phyloP scores from a whole-genome alignment of 192 early-diverging fungal genomes.

The Linnemannia elongata region DNA sequence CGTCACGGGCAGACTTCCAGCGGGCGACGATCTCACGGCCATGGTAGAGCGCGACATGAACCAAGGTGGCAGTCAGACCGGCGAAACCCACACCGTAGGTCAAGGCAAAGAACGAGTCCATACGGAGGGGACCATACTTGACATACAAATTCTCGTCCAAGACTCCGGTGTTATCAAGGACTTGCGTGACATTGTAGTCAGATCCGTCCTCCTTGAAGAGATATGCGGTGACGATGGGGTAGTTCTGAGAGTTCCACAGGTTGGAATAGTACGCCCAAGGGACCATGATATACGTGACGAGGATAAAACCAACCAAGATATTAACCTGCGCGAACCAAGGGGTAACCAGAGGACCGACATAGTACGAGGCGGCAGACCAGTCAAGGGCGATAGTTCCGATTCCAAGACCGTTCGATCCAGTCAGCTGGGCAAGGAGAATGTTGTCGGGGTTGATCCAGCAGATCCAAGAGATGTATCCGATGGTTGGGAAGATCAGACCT shows the following conservation, averaged over 20 bases:
- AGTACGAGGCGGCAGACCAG: conserved; percentile 65
- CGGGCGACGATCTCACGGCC: conserved; percentile 66
- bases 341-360: conserved; percentile 56
- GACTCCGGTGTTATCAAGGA: conserved; percentile 47
- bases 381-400: conserved; percentile 69
- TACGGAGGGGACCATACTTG: conserved; percentile 54
- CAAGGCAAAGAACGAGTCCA: conserved; percentile 59
- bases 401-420: conserved; percentile 61
- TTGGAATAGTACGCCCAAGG: conserved; percentile 64
- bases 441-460: conserved; percentile 64
- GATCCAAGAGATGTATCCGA: conserved; percentile 61
- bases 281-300: conserved; percentile 63
- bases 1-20: conserved; percentile 31
- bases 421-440: conserved; percentile 56
- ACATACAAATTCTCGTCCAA: conserved; percentile 55
- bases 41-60: conserved; percentile 72
- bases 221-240: conserved; percentile 45
- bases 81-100: conserved; percentile 68
- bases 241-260: conserved; percentile 56
- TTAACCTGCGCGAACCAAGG: conserved; percentile 62
- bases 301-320: conserved; percentile 60
- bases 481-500: conserved; percentile 60
- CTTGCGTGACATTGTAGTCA: conserved; percentile 45
- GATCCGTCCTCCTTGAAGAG: conserved; percentile 51
- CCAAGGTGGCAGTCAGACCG: conserved; percentile 65